Evolutionary conservation across 352 stramenopile genomes (phyloP).

Genomic region (Globisporangium acanthophoron): DNA sequence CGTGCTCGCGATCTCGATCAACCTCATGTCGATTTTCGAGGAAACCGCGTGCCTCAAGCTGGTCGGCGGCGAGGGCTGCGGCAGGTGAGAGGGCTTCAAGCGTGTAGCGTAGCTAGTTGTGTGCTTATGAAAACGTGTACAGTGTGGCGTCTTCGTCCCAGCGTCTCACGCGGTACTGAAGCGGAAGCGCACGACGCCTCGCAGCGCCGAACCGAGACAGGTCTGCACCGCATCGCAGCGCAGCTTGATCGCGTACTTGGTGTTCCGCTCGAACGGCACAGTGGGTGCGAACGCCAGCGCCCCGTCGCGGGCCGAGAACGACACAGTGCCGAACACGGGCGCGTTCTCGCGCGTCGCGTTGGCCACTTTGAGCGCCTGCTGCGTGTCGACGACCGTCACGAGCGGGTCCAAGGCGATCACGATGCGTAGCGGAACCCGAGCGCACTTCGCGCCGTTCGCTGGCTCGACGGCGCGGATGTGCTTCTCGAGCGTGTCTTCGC

Average conservation of each 20-base stretch:
- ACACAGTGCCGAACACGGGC: slow-evolving; percentile 17
- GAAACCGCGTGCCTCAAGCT: slow-evolving; percentile 50
- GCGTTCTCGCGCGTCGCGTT: slow-evolving; percentile 15
- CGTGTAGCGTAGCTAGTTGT: neutral
- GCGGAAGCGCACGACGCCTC: slow-evolving; percentile 11
- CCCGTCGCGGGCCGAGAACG: slow-evolving; percentile 11
- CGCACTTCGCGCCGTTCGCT: slow-evolving; percentile 13
- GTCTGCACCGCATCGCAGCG: slow-evolving; percentile 24
- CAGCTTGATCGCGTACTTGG: slow-evolving; percentile 25
- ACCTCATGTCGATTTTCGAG: slow-evolving; percentile 57
- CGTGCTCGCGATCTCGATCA: slow-evolving; percentile 38
- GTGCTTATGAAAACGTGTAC: slow-evolving; percentile 1
- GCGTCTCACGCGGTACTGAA: slow-evolving; percentile 14
- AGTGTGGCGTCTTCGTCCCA: neutral
- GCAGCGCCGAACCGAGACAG: slow-evolving; percentile 11
- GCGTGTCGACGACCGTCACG: slow-evolving; percentile 21
- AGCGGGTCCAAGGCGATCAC: slow-evolving; percentile 19
- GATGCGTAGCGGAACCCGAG: slow-evolving; percentile 3
- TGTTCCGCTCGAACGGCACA: slow-evolving; percentile 28
- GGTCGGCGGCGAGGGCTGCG: slow-evolving; percentile 54
- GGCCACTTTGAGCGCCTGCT: slow-evolving; percentile 27
- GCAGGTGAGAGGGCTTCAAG: neutral
- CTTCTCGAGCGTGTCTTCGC: slow-evolving; percentile 7
- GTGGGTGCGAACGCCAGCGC: slow-evolving; percentile 25
- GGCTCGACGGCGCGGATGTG: slow-evolving; percentile 14